Base-by-base conservation (phyloP, 2,329 filamentous ascomycete species). In the Myriangium duriaei region DNA sequence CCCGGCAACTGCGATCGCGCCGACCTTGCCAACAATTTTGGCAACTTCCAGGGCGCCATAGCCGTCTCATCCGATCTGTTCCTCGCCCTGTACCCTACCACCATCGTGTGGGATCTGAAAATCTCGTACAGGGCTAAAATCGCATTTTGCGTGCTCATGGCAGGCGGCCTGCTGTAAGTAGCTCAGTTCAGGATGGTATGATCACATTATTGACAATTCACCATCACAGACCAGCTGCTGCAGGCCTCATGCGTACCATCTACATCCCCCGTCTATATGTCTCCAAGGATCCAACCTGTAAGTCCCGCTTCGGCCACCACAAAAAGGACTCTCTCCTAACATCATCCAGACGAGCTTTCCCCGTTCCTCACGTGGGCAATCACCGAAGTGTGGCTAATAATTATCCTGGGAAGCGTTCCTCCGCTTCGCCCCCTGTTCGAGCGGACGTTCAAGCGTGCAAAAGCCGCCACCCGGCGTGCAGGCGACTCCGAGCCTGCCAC, bases 261-360 rank as follows among this genome's bases (percentile, higher is more conserved):
- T 39, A 39, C 36, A 32, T 39, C 30, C 30, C 30, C 14, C 36
- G 36, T n/a, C 36, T 39, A 13, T 28, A 32, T 17, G 32, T 17
- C 30, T 30, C 36, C 4, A 14, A 19, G 15, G 36, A 39, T 15
- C 32, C 32, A 29, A 39, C 36, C 17, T 39, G 36, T 29, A 30
- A 39, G 17, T 39, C 28, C 18, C n/a, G n/a, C 21, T n/a, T n/a
- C n/a, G n/a, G n/a, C n/a, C n/a, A n/a, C n/a, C n/a, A n/a, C n/a
- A n/a, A n/a, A n/a, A n/a, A n/a, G n/a, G n/a, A n/a, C n/a, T n/a
- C n/a, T n/a, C n/a, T n/a, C n/a, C n/a, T n/a, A n/a, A n/a, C n/a
- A n/a, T 7, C 21, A 26, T n/a, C 7, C 21, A 26, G 21, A 26
- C 21, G 21, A 26, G 21, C 21, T 26, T n/a, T 26, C 21, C 21